These are phyloP conservation scores for Erysimum cheiranthoides DNA, from an alignment of 345 rosid genomes.

Conservation along the genomic window DNA sequence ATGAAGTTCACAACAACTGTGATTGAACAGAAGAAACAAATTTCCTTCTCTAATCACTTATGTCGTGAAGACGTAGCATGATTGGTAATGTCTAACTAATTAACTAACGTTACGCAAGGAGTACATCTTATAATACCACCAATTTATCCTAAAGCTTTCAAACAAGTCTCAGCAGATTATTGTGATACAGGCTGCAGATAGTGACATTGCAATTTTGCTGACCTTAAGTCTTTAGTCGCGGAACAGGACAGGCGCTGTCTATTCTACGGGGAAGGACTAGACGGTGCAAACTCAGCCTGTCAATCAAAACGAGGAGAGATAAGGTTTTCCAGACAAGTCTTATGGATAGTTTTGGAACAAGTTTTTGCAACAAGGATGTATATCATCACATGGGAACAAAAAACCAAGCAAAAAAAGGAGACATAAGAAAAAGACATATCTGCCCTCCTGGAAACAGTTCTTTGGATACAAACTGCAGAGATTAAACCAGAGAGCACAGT, in stretches of 20 bases:
- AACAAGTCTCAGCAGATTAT: constrained; percentile 1
- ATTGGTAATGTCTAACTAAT: constrained; percentile 1
- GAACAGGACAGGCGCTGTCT: constrained; percentile 29
- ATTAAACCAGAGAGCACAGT: constrained; percentile 33
- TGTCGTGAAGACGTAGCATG: constrained; percentile 23
- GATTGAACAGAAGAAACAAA: constrained; percentile 10
- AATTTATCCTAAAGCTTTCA: constrained; percentile 23
- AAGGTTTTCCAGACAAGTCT: constrained; percentile 35
- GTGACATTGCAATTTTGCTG: constrained; percentile 16
- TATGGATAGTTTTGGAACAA: constrained; percentile 10
- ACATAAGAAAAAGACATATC: constrained; percentile 22
- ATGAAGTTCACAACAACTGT: constrained; percentile 4
- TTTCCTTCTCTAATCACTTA: background rate
- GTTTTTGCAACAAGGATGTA: constrained; percentile 29
- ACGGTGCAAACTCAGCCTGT: constrained; percentile 38
- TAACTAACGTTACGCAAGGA: background rate
- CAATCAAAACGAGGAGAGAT: constrained; percentile 25
- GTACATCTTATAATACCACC: background rate
- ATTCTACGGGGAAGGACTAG: constrained; percentile 27
- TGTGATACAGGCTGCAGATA: constrained; percentile 27
- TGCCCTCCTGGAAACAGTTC: constrained; percentile 26
- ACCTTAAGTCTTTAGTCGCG: constrained; percentile 24
- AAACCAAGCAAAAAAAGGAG: constrained; percentile 2
- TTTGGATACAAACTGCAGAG: constrained; percentile 38
- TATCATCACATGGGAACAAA: constrained; percentile 29